Evolutionary conservation across 305 asterid genomes (phyloP).

Genomic region (Withania somnifera): DNA sequence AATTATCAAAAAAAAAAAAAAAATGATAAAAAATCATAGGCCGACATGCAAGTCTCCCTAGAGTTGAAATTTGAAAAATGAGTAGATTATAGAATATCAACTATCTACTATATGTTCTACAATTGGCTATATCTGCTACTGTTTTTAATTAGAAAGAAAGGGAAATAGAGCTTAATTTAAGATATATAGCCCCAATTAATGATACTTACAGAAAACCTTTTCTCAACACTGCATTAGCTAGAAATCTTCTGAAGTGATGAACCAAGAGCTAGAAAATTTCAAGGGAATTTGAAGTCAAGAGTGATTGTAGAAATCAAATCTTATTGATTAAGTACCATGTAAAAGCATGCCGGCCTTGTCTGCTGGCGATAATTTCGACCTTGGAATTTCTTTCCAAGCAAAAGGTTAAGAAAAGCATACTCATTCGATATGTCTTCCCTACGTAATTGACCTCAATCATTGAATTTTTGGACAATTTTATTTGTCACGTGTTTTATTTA

Average conservation of each 20-base stretch:
- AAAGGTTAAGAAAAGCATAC: conserved; percentile 1
- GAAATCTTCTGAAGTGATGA: not conserved
- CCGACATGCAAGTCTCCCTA: not conserved
- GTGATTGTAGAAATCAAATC: not conserved
- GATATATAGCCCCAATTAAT: not conserved
- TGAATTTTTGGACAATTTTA: no score
- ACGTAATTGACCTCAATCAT: conserved; percentile 22
- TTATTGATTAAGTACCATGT: not conserved
- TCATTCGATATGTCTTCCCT: conserved; percentile 6
- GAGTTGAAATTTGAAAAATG: not conserved
- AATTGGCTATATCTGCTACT: not conserved
- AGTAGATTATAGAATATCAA: not conserved
- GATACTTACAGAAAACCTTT: not conserved
- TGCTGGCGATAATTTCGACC: conserved; percentile 2
- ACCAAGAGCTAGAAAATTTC: not conserved
- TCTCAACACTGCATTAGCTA: not conserved
- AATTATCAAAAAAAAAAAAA: no score
- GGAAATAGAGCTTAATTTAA: not conserved
- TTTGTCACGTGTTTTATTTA: no score
- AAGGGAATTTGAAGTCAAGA: not conserved
- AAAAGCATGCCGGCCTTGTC: not conserved
- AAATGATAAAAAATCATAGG: not conserved
- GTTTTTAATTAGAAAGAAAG: not conserved
- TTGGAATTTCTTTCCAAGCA: conserved; percentile 4
- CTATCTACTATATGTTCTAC: not conserved